These are phyloP conservation scores for Naganishia kalamii DNA, from an alignment of 768 basidiomycete species.

Conservation along the genomic window DNA sequence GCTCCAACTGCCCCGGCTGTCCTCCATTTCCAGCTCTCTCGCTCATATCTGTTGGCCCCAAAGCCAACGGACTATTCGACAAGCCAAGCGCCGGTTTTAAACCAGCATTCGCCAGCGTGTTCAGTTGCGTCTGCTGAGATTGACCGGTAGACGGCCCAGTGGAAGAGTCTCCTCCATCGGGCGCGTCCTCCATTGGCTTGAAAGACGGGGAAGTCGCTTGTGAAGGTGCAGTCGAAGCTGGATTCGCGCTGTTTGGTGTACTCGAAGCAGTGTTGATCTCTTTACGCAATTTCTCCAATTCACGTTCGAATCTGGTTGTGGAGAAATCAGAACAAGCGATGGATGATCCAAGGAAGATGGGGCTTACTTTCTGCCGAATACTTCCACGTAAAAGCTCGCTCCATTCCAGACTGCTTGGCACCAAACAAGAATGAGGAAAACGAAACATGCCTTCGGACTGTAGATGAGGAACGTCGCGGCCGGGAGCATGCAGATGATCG, in stretches of 20 bases:
- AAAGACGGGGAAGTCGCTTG: neutral
- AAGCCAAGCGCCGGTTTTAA: slow-evolving; percentile 25
- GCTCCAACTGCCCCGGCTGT: neutral
- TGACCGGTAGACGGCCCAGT: slow-evolving; percentile 24
- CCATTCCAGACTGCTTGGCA: slow-evolving; percentile 88
- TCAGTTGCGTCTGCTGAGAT: slow-evolving; percentile 1
- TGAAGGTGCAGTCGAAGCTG: neutral
- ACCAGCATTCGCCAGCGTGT: slow-evolving; percentile 19
- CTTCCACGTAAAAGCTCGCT: slow-evolving; percentile 79
- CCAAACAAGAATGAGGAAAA: slow-evolving; percentile 74
- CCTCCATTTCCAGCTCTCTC: neutral
- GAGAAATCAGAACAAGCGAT: slow-evolving; percentile 25
- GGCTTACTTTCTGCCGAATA: slow-evolving; percentile 88
- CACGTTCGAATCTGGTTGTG: slow-evolving; percentile 71
- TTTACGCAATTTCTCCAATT: slow-evolving; percentile 80
- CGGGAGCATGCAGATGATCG: slow-evolving; percentile 75
- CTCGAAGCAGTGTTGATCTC: slow-evolving; percentile 53
- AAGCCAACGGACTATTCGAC: slow-evolving; percentile 36
- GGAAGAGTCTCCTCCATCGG: slow-evolving; percentile 17
- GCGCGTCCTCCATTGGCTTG: slow-evolving; percentile 53
- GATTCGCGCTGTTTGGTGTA: neutral
- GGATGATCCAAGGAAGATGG: neutral
- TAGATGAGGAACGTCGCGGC: slow-evolving; percentile 77
- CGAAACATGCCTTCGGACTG: slow-evolving; percentile 66
- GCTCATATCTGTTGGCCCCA: slow-evolving; percentile 29